A percentile compares a stretch with the other conserved stretches of the same genome.
These are phyloP conservation scores for Cystofilobasidium bisporidii DNA, from an alignment of 768 basidiomycete species.

Conservation along the genomic window DNA sequence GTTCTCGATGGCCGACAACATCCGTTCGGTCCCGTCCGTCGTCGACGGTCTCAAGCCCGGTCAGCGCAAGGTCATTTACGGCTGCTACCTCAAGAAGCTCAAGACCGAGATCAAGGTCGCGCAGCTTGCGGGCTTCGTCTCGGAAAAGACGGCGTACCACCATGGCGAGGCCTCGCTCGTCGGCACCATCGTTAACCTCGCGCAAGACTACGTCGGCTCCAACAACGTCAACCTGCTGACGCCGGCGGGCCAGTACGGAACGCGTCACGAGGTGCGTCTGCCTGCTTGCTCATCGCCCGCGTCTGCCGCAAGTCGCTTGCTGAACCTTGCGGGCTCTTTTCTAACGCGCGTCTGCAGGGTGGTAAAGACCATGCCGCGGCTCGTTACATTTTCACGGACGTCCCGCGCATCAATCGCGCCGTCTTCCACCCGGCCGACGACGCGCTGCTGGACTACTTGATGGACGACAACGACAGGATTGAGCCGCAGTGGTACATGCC, in stretches of 20 bases:
- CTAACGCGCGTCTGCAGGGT: slow-evolving; percentile 45
- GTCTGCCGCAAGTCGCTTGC: not conserved
- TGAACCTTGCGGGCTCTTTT: not conserved
- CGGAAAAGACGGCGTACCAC: slow-evolving; percentile 89
- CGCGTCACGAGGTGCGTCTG: slow-evolving; percentile 48
- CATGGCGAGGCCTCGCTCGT: slow-evolving; percentile 86
- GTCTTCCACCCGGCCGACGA: slow-evolving; percentile 80
- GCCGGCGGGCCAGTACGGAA: slow-evolving; percentile 92
- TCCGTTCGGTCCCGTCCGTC: slow-evolving; percentile 91
- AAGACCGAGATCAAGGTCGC: slow-evolving; percentile 90
- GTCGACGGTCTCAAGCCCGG: slow-evolving; percentile 94
- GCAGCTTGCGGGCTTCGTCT: slow-evolving; percentile 90
- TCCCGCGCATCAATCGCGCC: slow-evolving; percentile 60
- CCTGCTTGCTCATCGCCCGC: not conserved
- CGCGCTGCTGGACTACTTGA: slow-evolving; percentile 67
- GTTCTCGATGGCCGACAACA: slow-evolving; percentile 98
- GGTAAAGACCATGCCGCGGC: slow-evolving; percentile 95
- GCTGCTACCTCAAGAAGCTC: slow-evolving; percentile 86
- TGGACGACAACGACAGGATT: slow-evolving; percentile 73
- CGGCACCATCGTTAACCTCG: slow-evolving; percentile 82
- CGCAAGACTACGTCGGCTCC: slow-evolving; percentile 87
- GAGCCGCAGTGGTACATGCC: slow-evolving; percentile 96
- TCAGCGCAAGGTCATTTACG: slow-evolving; percentile 94
- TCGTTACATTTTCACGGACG: slow-evolving; percentile 86
- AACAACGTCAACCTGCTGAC: slow-evolving; percentile 84